phyloP scores from a whole-genome alignment of 768 basidiomycete species.

The Mycena amicta region DNA sequence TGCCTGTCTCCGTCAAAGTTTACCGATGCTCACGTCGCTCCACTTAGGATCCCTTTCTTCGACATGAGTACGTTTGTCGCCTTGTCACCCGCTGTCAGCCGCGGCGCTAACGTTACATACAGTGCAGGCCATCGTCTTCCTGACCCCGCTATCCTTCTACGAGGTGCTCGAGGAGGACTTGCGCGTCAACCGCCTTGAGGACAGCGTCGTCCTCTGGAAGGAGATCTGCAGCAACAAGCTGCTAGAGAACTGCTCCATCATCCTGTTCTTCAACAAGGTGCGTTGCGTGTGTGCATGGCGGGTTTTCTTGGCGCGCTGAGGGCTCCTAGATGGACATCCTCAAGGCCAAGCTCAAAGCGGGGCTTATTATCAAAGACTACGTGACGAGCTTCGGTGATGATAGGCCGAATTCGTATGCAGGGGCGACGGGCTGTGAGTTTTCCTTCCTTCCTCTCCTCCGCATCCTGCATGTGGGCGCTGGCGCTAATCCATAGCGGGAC shows the following conservation, averaged over 20 bases:
- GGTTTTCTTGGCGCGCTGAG: not conserved
- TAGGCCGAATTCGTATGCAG: constrained; percentile 55
- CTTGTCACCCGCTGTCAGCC: not conserved
- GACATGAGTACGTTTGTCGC: constrained; percentile 52
- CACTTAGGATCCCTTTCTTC: constrained; percentile 77
- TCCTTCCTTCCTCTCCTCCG: constrained; percentile 1
- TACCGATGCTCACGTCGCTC: constrained; percentile 40
- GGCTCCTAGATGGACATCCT: constrained; percentile 55
- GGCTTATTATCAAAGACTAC: constrained; percentile 56
- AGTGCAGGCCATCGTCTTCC: constrained; percentile 81
- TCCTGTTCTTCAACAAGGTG: constrained; percentile 79
- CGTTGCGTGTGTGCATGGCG: too few relatives aligned
- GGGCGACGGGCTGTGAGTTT: constrained; percentile 65
- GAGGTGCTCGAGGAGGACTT: constrained; percentile 71
- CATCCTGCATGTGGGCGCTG: too few relatives aligned
- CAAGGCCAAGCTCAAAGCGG: constrained; percentile 53
- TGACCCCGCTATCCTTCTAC: constrained; percentile 79
- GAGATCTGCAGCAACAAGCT: constrained; percentile 67
- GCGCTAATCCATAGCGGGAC: too few relatives aligned
- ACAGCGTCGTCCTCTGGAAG: constrained; percentile 73
- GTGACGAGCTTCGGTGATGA: constrained; percentile 66
- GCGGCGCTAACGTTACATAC: not conserved
- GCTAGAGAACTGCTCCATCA: constrained; percentile 61
- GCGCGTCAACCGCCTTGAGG: constrained; percentile 70
- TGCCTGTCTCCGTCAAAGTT: not conserved